Percentiles rank a stretch among this genome's conserved stretches.
Evolutionary conservation across 345 rosid genomes (phyloP).

Genomic region (Syzygium jambos): DNA sequence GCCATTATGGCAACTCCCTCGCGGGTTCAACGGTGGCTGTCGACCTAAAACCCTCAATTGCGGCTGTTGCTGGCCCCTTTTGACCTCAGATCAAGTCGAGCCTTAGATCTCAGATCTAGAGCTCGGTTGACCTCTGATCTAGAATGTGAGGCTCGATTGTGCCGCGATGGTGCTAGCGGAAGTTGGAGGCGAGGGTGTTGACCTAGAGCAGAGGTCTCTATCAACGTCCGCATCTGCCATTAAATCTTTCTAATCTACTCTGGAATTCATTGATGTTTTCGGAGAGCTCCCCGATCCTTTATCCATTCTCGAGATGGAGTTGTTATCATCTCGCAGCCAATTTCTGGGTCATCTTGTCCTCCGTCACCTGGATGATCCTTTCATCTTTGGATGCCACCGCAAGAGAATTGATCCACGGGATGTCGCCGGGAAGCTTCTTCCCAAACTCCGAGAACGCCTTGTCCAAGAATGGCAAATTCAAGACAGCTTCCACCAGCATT

Average conservation of each 20-base stretch:
- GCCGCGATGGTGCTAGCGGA: background rate
- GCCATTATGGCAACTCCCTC: rapidly evolving
- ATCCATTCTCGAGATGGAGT: background rate
- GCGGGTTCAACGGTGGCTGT: too few relatives aligned
- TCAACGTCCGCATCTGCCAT: rapidly evolving
- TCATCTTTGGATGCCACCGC: background rate
- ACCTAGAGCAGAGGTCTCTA: too few relatives aligned
- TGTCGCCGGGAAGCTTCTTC: background rate
- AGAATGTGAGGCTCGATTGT: background rate
- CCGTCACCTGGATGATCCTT: background rate
- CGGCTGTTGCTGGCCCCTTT: rapidly evolving
- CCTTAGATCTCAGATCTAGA: too few relatives aligned
- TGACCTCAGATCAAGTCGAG: background rate
- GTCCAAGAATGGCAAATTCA: background rate
- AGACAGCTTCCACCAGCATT: background rate
- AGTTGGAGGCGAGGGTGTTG: background rate
- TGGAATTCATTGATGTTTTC: rapidly evolving
- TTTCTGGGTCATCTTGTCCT: background rate
- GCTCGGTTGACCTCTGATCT: rapidly evolving
- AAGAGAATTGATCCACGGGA: background rate
- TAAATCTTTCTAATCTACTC: background rate
- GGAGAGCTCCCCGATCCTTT: background rate
- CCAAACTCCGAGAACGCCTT: background rate
- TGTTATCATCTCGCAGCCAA: background rate
- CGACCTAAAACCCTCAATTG: too few relatives aligned